These are phyloP conservation scores for Vanrija pseudolonga DNA, from an alignment of 1,284 basidiomycete species.

Conservation along the genomic window DNA sequence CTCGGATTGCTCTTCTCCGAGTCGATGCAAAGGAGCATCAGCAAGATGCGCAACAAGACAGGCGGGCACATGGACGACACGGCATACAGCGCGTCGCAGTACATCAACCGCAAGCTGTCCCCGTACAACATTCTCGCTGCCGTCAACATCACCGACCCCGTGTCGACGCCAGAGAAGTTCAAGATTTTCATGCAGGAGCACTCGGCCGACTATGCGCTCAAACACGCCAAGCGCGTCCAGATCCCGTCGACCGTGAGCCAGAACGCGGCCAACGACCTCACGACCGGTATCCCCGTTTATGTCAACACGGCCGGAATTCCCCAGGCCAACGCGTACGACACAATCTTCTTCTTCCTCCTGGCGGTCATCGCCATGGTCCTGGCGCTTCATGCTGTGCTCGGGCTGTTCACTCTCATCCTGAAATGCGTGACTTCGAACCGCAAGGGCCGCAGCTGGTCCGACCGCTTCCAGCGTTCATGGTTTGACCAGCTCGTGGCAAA, in stretches of 20 bases:
- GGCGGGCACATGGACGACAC: slow-evolving; percentile 68
- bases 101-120: slow-evolving; percentile 72
- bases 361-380: slow-evolving; percentile 61
- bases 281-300: slow-evolving; percentile 76
- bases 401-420: slow-evolving; percentile 45
- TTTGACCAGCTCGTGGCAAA: slow-evolving; percentile 31
- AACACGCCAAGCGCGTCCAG: slow-evolving; percentile 39
- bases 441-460: too few relatives aligned
- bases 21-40: slow-evolving; percentile 71
- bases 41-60: slow-evolving; percentile 72
- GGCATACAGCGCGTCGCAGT: slow-evolving; percentile 56
- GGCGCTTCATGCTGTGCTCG: slow-evolving; percentile 57
- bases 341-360: slow-evolving; percentile 67
- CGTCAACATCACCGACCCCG: neutral
- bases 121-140: slow-evolving; percentile 59
- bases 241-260: slow-evolving; percentile 64
- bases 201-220: neutral
- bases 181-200: neutral
- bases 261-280: slow-evolving; percentile 47
- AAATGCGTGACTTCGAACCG: slow-evolving; percentile 1
- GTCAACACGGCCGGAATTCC: slow-evolving; percentile 69
- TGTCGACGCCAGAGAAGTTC: neutral
- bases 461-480: slow-evolving; percentile 24
- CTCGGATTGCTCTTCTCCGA: slow-evolving; percentile 71
- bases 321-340: slow-evolving; percentile 78